A percentile compares a stretch with the other conserved stretches of the same genome.
Conservation (phyloP, 2,329 filamentous ascomycete genomes). For the Aspergillus cejpii region DNA sequence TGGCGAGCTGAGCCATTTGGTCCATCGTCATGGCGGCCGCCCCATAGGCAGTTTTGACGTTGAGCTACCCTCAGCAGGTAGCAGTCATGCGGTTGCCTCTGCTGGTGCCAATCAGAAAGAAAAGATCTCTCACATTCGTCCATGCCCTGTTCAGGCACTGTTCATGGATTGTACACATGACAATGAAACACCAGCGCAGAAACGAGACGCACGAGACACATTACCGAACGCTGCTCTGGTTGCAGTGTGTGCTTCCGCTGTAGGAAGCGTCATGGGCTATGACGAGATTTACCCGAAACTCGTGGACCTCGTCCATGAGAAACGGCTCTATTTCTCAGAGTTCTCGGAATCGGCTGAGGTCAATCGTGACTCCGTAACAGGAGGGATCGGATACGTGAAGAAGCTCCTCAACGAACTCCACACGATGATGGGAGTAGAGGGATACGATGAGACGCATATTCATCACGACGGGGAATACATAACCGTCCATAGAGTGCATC, state of each 20-base stretch:
- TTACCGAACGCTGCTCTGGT: conserved; percentile 90
- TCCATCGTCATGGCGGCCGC: conserved; percentile 86
- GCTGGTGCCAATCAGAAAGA: conserved; percentile 43
- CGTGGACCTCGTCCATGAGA: conserved; percentile 90
- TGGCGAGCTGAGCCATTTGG: conserved; percentile 80
- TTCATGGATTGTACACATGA: conserved; percentile 99
- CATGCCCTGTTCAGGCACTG: conserved; percentile 82
- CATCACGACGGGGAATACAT: conserved; percentile 96
- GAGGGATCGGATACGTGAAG: conserved; percentile 84
- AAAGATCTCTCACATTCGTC: conserved; percentile 71
- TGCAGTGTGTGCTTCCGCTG: conserved; percentile 90
- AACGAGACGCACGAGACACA: conserved; percentile 87
- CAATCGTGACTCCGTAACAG: conserved; percentile 59
- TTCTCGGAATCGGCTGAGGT: conserved; percentile 55
- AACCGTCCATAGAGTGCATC: conserved; percentile 91
- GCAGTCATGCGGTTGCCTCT: conserved; percentile 38
- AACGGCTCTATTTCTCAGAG: conserved; percentile 69
- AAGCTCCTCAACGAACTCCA: conserved; percentile 93
- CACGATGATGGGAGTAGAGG: conserved; percentile 88
- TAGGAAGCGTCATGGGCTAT: conserved; percentile 95
- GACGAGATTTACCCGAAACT: conserved; percentile 92
- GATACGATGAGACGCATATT: conserved; percentile 90
- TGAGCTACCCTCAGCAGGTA: conserved; percentile 69
- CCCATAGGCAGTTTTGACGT: conserved; percentile 96
- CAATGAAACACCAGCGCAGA: conserved; percentile 93